Conservation (phyloP, 176 grass and related monocot species). For the Tuctoria greenei region DNA sequence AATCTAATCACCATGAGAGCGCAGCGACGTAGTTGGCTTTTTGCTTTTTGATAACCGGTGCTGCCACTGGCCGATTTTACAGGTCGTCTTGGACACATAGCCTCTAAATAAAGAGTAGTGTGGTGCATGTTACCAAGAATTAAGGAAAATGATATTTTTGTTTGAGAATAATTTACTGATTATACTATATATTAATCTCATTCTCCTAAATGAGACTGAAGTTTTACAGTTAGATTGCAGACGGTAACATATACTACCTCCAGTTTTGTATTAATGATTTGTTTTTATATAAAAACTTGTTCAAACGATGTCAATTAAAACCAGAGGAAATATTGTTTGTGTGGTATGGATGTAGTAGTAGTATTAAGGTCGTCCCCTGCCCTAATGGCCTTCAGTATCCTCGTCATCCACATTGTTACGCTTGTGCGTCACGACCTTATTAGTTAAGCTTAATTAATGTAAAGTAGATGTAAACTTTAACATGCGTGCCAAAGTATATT, state of each 20-base stretch:
- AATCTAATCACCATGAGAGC: not conserved
- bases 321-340: no score
- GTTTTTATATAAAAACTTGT: no score
- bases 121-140: no score
- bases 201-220: not conserved
- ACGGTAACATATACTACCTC: no score
- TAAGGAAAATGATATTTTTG: no score
- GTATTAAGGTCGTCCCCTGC: not conserved
- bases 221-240: not conserved
- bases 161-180: no score
- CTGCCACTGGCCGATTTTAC: not conserved
- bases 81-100: not conserved
- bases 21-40: not conserved
- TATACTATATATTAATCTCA: not conserved
- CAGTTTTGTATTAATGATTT: no score
- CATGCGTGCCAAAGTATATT: conserved; percentile 62
- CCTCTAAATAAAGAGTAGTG: not conserved
- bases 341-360: not conserved
- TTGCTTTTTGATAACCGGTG: not conserved
- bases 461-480: conserved; percentile 46
- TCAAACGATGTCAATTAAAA: no score
- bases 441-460: conserved; percentile 33
- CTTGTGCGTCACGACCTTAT: conserved; percentile 59
- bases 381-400: conserved; percentile 45
- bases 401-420: conserved; percentile 43